A percentile compares a stretch with the other conserved stretches of the same genome.
Evolutionary conservation across 2,329 filamentous ascomycete genomes (phyloP).

Genomic region (Pseudopyrenochaeta lycopersici): DNA sequence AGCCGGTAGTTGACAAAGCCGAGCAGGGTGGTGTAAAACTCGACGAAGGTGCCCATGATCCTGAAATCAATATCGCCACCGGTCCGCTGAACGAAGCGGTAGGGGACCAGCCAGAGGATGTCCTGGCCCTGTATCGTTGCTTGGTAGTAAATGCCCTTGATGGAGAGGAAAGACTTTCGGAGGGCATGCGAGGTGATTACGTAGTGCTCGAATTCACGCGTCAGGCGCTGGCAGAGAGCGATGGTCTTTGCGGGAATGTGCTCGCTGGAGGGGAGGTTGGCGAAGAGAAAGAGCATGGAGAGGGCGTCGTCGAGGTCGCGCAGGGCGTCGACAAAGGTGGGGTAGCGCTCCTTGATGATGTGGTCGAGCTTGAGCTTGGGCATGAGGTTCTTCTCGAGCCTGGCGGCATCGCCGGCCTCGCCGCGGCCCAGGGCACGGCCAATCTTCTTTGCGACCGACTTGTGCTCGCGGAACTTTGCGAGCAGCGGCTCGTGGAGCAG

Average conservation of each 20-base stretch:
- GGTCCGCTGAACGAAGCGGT: conserved; percentile 95
- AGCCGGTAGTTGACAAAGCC: conserved; percentile 96
- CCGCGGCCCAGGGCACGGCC: conserved; percentile 88
- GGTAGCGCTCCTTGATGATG: conserved; percentile 97
- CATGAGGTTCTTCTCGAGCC: conserved; percentile 89
- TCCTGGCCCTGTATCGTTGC: conserved; percentile 97
- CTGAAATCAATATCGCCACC: conserved; percentile 96
- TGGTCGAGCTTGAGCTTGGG: conserved; percentile 93
- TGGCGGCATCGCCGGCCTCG: conserved; percentile 86
- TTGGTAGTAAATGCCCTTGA: conserved; percentile 99
- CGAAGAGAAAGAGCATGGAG: conserved; percentile 97
- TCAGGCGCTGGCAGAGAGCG: conserved; percentile 89
- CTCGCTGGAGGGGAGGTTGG: conserved; percentile 89
- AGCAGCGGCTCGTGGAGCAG: conserved; percentile 95
- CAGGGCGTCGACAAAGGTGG: conserved; percentile 93
- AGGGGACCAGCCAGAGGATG: conserved; percentile 95
- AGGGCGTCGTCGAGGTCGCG: conserved; percentile 95
- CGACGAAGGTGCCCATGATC: conserved; percentile 99
- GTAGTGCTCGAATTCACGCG: conserved; percentile 97
- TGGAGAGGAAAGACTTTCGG: conserved; percentile 95
- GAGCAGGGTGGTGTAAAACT: conserved; percentile 97
- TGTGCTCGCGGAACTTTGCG: conserved; percentile 95
- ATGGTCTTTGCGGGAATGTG: conserved; percentile 95
- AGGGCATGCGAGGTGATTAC: conserved; percentile 90
- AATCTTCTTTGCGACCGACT: conserved; percentile 97